A percentile compares a stretch with the other conserved stretches of the same genome.
These are phyloP conservation scores for Xerocomus nothofagi DNA, from an alignment of 1,284 basidiomycete species.

Conservation along the genomic window DNA sequence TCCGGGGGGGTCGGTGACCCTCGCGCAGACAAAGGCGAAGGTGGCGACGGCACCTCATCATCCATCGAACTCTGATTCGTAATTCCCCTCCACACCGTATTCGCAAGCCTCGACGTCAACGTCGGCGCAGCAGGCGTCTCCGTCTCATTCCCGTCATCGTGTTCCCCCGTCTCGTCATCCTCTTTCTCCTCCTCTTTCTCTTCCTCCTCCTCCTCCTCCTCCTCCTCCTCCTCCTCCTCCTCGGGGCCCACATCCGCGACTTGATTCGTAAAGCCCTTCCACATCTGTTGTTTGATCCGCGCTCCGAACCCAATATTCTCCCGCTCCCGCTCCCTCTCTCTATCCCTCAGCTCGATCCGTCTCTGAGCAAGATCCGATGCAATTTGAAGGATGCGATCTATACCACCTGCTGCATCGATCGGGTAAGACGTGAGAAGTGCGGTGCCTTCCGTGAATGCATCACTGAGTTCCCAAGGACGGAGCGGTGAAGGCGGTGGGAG, in stretches of 20 bases:
- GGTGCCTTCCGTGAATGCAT: conserved; percentile 68
- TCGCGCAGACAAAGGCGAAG: conserved; percentile 43
- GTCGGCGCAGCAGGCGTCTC: conserved; percentile 42
- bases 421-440: conserved; percentile 64
- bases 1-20: conserved; percentile 34
- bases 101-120: conserved; percentile 56
- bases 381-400: conserved; percentile 68
- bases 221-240: conserved; percentile 25
- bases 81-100: conserved; percentile 69
- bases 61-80: conserved; percentile 75
- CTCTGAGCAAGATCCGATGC: conserved; percentile 58
- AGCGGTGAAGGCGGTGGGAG: conserved; percentile 46
- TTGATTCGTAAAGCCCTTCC: conserved; percentile 65
- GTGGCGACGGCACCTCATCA: conserved; percentile 40
- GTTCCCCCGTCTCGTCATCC: conserved; percentile 36
- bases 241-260: conserved; percentile 39
- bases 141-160: conserved; percentile 46
- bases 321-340: conserved; percentile 30
- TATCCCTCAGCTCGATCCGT: conserved; percentile 43
- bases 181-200: conserved; percentile 32
- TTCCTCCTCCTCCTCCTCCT: conserved; percentile 30
- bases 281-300: conserved; percentile 60
- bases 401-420: conserved; percentile 60
- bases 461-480: conserved; percentile 54
- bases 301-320: conserved; percentile 48